phyloP scores from a whole-genome alignment of 2,329 filamentous ascomycete genomes.

The Orbilia ellipsospora region DNA sequence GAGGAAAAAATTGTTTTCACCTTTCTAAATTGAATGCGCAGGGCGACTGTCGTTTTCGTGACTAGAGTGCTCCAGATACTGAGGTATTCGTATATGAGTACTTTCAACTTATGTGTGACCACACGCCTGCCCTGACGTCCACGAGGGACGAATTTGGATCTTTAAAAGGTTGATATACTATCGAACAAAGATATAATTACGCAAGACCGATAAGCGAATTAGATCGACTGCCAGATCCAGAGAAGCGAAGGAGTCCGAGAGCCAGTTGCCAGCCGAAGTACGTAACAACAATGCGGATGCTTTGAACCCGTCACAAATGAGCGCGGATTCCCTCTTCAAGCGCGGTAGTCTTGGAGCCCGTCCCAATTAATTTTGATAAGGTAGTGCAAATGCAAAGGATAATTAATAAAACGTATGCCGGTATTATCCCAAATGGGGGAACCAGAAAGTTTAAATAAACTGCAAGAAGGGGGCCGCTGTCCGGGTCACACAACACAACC shows the following conservation, averaged over 20 bases:
- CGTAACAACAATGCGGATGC: constrained; percentile 29
- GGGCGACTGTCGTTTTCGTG: no score
- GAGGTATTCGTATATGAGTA: no score
- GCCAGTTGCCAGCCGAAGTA: constrained; percentile 27
- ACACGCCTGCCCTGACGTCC: background rate
- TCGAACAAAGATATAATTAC: constrained; percentile 38
- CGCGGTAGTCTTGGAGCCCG: constrained; percentile 28
- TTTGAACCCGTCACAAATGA: constrained; percentile 22
- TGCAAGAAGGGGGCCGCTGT: constrained; percentile 18
- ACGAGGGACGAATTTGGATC: constrained; percentile 27
- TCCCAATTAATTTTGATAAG: constrained; percentile 39
- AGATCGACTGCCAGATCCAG: constrained; percentile 55
- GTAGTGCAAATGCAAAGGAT: constrained; percentile 27
- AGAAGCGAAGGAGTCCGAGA: constrained; percentile 55
- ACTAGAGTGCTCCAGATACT: no score
- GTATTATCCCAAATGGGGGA: constrained; percentile 52
- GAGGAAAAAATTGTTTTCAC: no score
- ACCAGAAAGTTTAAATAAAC: constrained; percentile 53
- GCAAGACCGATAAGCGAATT: constrained; percentile 55
- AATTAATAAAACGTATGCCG: constrained; percentile 37
- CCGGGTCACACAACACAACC: constrained; percentile 54
- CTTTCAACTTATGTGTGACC: constrained; percentile 16
- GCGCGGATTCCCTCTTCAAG: constrained; percentile 36
- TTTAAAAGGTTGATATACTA: constrained; percentile 4
- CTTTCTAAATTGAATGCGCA: no score